Conservation (phyloP, 805 yeast genomes). For the Wickerhamiella azyma region DNA sequence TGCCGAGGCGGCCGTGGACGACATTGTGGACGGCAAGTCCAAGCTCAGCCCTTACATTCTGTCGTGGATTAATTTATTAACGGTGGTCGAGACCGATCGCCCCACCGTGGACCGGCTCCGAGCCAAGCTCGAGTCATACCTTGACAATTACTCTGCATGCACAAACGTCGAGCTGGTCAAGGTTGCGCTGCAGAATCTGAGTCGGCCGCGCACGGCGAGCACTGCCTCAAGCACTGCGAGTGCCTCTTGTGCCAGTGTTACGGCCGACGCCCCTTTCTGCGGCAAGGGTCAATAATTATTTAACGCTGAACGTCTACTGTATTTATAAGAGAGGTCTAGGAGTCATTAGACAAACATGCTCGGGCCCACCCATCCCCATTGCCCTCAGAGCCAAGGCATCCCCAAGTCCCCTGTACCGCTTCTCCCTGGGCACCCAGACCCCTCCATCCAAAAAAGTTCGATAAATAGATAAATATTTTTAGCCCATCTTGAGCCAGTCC, state of each 20-base stretch:
- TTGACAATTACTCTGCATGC: slow-evolving; percentile 14
- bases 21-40: neutral
- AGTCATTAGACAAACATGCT: too few species aligned
- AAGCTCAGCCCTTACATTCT: slow-evolving; percentile 24
- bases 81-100: slow-evolving; percentile 27
- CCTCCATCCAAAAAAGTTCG: slow-evolving; percentile 26
- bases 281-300: neutral
- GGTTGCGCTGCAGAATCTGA: neutral
- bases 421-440: too few species aligned
- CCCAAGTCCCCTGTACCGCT: too few species aligned
- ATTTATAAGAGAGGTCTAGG: too few species aligned
- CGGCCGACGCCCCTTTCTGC: neutral
- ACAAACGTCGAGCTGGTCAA: neutral
- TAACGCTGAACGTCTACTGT: neutral
- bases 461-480: neutral
- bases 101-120: slow-evolving; percentile 24
- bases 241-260: neutral
- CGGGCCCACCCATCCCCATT: too few species aligned
- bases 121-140: slow-evolving; percentile 21
- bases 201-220: neutral
- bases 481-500: slow-evolving; percentile 11
- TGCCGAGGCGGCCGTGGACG: slow-evolving; percentile 12
- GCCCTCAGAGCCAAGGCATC: too few species aligned
- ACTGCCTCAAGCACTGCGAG: neutral
- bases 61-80: slow-evolving; percentile 43